phyloP scores from a whole-genome alignment of 2,329 filamentous ascomycete genomes.

The Fusarium sp. region DNA sequence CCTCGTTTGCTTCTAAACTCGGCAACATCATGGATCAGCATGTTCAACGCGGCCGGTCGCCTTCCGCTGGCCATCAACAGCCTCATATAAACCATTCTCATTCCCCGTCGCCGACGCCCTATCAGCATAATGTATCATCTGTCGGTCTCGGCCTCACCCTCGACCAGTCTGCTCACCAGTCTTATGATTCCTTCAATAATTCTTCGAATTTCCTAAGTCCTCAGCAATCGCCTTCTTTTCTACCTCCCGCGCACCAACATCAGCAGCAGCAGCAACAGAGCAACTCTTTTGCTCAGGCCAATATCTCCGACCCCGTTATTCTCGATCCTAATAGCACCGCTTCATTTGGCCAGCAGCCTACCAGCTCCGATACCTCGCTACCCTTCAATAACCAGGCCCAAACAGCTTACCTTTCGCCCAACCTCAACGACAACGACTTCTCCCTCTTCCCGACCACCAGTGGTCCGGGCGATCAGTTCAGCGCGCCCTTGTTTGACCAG shows the following conservation, averaged over 20 bases:
- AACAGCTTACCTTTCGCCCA: conserved; percentile 58
- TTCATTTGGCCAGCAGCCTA: conserved; percentile 55
- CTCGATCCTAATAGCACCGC: conserved; percentile 54
- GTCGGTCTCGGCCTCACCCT: conserved; percentile 67
- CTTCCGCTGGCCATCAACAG: conserved; percentile 65
- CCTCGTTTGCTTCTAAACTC: conserved; percentile 52
- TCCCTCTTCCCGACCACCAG: conserved; percentile 68
- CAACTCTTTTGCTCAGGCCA: conserved; percentile 43
- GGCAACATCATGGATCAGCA: conserved; percentile 55
- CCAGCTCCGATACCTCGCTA: conserved; percentile 50
- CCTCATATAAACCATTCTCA: conserved; percentile 74
- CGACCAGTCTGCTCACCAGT: conserved; percentile 57
- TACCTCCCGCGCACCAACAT: conserved; percentile 45
- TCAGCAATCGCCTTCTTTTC: conserved; percentile 53
- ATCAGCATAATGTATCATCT: conserved; percentile 57
- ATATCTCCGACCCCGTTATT: conserved; percentile 49
- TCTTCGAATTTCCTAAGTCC: conserved; percentile 60
- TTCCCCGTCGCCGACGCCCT: conserved; percentile 69
- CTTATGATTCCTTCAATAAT: conserved; percentile 53
- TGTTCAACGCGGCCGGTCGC: conserved; percentile 64
- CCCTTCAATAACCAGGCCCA: conserved; percentile 56
- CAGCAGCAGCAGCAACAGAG: conserved; percentile 47
- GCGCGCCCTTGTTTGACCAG: conserved; percentile 67
- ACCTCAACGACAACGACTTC: conserved; percentile 66
- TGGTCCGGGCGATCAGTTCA: conserved; percentile 65